Evolutionary conservation across 331 rosid species (phyloP), one percentile per base, ranked within the genome.

Genomic region (Rosa hybrid): DNA sequence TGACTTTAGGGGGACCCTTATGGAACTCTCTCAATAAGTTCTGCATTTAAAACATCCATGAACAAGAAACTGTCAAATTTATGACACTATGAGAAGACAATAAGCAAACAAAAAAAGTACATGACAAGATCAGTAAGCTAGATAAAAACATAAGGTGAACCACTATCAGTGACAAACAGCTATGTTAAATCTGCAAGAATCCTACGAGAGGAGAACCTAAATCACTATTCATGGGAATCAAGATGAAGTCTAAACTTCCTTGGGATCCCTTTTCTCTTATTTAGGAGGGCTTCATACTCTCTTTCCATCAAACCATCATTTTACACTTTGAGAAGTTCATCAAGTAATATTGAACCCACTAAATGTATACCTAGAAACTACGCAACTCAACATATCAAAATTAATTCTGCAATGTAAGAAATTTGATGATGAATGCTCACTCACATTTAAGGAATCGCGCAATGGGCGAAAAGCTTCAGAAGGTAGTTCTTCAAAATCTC

Each of bases 381-480:
- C 9, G 23, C 23, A 38, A 34, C 72, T 41, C 14, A 18, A 41
- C 25, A 39, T 39, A 68, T 17, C 11, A 8, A 68, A 17, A 17
- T 5, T 70, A 39, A 41, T 41, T 68, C 30, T 2, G 14, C 50
- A 68, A 39, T 8, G 6, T 7, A 9, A 39, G 14, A 49, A 74
- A 49, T 30, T 4, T 42, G 49, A 39, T 72, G 76, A 69, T 3
- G 65, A 84, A 93, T 71, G 83, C 81, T 82, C 80, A 88, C 99
- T 91, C 90, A 96, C 99, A 86, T 96, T 93, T 87, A 96, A 92
- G 7, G 99, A 96, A 85, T 96, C 98, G 27, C 99, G 97, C 77
- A 96, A 82, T 2, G 97, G 97, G 68, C 92, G 89, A 88, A 96
- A 96, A 74, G 99, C 99, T 78, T 94, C 96, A 10, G 97, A 84